Conservation (phyloP, 768 basidiomycete species). For the Russula vinacea region DNA sequence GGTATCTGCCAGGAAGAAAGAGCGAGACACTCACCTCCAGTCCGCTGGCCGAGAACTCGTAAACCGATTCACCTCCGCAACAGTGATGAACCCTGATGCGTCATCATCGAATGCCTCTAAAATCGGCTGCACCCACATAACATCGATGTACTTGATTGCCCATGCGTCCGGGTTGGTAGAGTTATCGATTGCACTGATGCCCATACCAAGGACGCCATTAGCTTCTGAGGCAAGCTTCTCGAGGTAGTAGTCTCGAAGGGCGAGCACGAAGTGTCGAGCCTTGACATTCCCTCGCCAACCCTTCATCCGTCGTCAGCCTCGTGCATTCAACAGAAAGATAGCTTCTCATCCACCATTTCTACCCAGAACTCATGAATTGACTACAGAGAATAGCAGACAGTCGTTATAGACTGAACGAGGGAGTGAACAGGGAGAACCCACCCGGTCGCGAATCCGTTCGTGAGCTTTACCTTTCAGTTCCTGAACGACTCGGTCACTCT, state of each 20-base stretch:
- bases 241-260: constrained; percentile 36
- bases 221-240: constrained; percentile 28
- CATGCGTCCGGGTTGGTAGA: constrained; percentile 31
- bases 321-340: neutral
- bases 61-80: constrained; percentile 21
- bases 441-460: constrained; percentile 29
- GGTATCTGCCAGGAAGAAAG: neutral
- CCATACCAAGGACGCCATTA: neutral
- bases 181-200: neutral
- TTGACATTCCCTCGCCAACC: constrained; percentile 29
- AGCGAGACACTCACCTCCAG: constrained; percentile 32
- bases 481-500: constrained; percentile 24
- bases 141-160: constrained; percentile 33
- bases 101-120: constrained; percentile 39
- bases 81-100: constrained; percentile 37
- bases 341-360: constrained; percentile 31
- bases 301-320: neutral
- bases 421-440: neutral
- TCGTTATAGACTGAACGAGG: neutral
- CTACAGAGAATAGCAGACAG: neutral
- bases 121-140: constrained; percentile 32
- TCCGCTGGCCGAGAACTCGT: constrained; percentile 27
- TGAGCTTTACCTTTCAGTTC: constrained; percentile 32
- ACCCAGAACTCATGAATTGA: constrained; percentile 28
- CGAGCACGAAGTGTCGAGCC: constrained; percentile 30